A percentile compares a stretch with the other conserved stretches of the same genome.
phyloP scores from a whole-genome alignment of 345 rosid species.

The Mallotus nudiflorus region DNA sequence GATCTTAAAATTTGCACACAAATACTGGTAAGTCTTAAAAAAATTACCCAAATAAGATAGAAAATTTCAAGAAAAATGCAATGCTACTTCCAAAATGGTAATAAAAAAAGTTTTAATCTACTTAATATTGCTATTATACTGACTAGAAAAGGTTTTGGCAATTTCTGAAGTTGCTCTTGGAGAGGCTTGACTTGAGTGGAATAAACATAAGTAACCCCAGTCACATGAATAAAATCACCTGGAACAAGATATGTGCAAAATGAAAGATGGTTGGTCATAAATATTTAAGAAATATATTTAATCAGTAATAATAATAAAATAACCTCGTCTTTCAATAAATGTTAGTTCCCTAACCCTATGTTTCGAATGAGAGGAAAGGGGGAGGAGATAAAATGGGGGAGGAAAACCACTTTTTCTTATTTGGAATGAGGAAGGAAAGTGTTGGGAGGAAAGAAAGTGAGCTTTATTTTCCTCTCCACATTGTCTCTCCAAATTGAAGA shows the following conservation, averaged over 20 bases:
- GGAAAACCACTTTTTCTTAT: no score
- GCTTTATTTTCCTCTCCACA: no score
- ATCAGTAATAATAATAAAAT: background rate
- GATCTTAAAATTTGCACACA: conserved; percentile 74
- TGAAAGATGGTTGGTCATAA: background rate
- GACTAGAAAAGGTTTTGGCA: conserved; percentile 93
- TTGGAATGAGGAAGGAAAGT: no score
- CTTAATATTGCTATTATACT: conserved; percentile 27
- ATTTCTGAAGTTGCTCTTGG: conserved; percentile 87
- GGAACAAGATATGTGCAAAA: conserved; percentile 67
- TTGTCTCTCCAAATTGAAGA: no score
- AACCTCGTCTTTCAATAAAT: background rate
- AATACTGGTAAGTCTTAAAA: background rate
- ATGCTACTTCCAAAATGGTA: background rate
- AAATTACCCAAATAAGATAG: background rate
- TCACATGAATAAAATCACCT: conserved; percentile 80
- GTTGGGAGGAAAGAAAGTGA: no score
- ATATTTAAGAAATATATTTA: background rate
- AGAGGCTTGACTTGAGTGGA: conserved; percentile 76
- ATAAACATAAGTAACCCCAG: conserved; percentile 94
- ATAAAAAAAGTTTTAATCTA: background rate
- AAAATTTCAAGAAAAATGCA: background rate
- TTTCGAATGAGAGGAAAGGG: no score
- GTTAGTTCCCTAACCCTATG: background rate
- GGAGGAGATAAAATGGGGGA: no score